phyloP scores from a whole-genome alignment of 1,284 basidiomycete genomes.

The Moniliophthora roreri region DNA sequence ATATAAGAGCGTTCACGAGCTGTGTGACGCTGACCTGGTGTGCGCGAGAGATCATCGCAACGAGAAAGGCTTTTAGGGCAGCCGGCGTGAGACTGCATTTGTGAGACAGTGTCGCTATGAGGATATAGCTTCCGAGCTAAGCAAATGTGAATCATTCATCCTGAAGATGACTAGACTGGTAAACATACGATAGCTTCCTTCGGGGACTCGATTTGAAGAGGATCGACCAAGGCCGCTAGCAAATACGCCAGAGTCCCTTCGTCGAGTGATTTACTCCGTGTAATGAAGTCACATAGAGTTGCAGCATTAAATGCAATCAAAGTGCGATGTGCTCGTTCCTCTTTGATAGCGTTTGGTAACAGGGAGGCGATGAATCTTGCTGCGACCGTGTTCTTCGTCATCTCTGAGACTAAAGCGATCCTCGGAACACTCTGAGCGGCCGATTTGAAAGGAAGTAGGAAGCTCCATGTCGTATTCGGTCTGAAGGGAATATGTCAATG shows the following conservation, averaged over 20 bases:
- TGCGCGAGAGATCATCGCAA: conserved; percentile 53
- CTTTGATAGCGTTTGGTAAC: conserved; percentile 60
- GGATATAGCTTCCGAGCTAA: conserved; percentile 73
- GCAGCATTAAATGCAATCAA: conserved; percentile 86
- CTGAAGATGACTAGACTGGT: neutral
- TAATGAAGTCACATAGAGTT: conserved; percentile 79
- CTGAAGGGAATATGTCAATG: conserved; percentile 28
- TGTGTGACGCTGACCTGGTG: conserved; percentile 48
- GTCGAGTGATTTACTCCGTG: conserved; percentile 51
- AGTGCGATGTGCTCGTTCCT: conserved; percentile 61
- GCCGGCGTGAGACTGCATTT: conserved; percentile 55
- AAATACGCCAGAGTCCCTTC: conserved; percentile 64
- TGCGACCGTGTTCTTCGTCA: conserved; percentile 71
- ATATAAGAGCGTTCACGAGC: conserved; percentile 56
- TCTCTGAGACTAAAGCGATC: conserved; percentile 67
- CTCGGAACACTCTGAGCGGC: conserved; percentile 73
- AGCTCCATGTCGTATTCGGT: conserved; percentile 54
- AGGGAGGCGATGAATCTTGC: conserved; percentile 70
- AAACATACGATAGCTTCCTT: conserved; percentile 57
- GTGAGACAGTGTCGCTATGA: conserved; percentile 67
- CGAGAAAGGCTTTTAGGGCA: conserved; percentile 59
- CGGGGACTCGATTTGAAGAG: conserved; percentile 42
- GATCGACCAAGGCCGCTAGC: conserved; percentile 60
- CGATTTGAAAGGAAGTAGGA: conserved; percentile 76
- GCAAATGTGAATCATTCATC: conserved; percentile 5